Evolutionary conservation across 768 basidiomycete genomes (phyloP).

Genomic region (Daedaleopsis nitida): DNA sequence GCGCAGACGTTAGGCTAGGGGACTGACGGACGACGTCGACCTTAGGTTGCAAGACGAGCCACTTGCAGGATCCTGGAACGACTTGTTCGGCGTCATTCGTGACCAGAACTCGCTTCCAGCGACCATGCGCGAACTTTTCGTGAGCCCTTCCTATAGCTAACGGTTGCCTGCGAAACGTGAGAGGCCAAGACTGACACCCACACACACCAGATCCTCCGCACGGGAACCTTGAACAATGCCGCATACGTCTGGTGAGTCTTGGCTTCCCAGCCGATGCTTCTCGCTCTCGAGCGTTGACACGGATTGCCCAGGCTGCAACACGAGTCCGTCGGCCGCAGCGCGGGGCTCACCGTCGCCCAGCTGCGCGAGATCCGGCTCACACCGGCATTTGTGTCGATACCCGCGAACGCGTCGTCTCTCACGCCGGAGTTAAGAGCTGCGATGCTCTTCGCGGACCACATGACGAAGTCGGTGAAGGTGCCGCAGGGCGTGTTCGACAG

Average conservation of each 20-base stretch:
- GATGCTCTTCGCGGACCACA: constrained; percentile 33
- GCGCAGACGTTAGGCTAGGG: background rate
- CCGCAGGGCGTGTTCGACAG: constrained; percentile 32
- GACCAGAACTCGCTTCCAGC: constrained; percentile 26
- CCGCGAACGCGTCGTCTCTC: constrained; percentile 15
- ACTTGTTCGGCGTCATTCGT: constrained; percentile 34
- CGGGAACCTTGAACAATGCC: constrained; percentile 28
- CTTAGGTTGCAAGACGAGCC: constrained; percentile 21
- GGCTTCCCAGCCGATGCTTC: background rate
- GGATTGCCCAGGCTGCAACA: constrained; percentile 32
- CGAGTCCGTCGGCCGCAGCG: constrained; percentile 34
- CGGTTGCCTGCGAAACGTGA: background rate
- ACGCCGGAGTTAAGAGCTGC: constrained; percentile 32
- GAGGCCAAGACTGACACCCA: background rate
- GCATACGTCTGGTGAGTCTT: constrained; percentile 26
- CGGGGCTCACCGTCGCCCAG: constrained; percentile 34
- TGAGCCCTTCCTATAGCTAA: constrained; percentile 17
- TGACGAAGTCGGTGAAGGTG: constrained; percentile 31
- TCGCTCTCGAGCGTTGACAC: background rate
- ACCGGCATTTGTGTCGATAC: constrained; percentile 20
- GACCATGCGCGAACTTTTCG: constrained; percentile 40
- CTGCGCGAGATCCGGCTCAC: constrained; percentile 31
- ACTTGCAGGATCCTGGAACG: constrained; percentile 35
- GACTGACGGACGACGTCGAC: background rate
- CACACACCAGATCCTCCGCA: constrained; percentile 29